Evolutionary conservation across 1,284 basidiomycete genomes (phyloP).

Genomic region (Austroboletus rostrupii): DNA sequence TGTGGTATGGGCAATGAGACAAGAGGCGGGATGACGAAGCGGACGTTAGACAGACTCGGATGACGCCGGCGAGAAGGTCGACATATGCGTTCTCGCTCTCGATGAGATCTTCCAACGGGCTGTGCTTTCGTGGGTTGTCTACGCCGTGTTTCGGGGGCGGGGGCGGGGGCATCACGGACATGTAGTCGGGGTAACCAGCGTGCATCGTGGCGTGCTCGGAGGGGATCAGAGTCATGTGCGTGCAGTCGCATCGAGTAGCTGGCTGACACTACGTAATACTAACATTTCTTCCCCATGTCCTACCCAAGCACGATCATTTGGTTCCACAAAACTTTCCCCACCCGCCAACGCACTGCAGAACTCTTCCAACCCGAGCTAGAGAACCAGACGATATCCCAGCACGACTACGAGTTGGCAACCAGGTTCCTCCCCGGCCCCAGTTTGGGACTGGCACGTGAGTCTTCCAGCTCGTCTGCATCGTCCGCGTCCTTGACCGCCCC

Average conservation of each 20-base stretch:
- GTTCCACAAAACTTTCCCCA: conserved; percentile 39
- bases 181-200: conserved; percentile 5
- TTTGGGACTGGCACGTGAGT: conserved; percentile 40
- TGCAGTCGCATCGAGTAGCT: neutral
- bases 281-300: conserved; percentile 15
- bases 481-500: conserved; percentile 6
- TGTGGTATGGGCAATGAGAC: conserved; percentile 8
- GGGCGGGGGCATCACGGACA: conserved; percentile 17
- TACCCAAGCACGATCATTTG: conserved; percentile 30
- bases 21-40: conserved; percentile 9
- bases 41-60: conserved; percentile 64
- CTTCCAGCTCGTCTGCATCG: neutral
- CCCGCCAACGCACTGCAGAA: conserved; percentile 32
- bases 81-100: conserved; percentile 93
- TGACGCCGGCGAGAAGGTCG: conserved; percentile 86
- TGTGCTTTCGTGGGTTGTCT: conserved; percentile 49
- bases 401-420: conserved; percentile 53
- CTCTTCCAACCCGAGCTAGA: conserved; percentile 60
- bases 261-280: neutral
- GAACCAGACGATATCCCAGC: conserved; percentile 45
- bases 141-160: conserved; percentile 35
- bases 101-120: conserved; percentile 89
- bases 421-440: conserved; percentile 48
- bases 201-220: conserved; percentile 2
- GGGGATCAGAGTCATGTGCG: neutral